These are phyloP conservation scores for Dalbergia oliveri DNA, from an alignment of 306 rosid genomes.

Conservation along the genomic window DNA sequence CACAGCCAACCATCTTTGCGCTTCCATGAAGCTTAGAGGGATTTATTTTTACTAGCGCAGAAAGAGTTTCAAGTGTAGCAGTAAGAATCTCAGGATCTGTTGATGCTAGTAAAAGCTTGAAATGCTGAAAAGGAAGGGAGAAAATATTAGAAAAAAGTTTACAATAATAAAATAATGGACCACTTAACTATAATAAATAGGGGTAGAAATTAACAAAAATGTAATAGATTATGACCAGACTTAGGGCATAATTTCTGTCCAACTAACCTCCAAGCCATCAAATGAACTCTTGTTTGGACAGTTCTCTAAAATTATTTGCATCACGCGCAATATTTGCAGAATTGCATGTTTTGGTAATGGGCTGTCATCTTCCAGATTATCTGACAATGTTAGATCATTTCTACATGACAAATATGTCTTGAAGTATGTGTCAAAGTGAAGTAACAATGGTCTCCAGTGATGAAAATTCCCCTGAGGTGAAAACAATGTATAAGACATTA, in stretches of 20 bases:
- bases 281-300: constrained; percentile 95
- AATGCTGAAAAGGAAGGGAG: constrained; percentile 72
- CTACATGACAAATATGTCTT: constrained; percentile 87
- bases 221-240: constrained; percentile 9
- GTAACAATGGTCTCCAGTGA: constrained; percentile 98
- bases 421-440: constrained; percentile 96
- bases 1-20: constrained; percentile 93
- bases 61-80: constrained; percentile 91
- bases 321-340: constrained; percentile 92
- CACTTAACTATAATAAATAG: constrained; percentile 10
- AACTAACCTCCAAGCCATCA: constrained; percentile 96
- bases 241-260: constrained; percentile 29
- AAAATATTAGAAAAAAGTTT: constrained; percentile 32
- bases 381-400: constrained; percentile 90
- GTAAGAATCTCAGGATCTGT: constrained; percentile 94
- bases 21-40: constrained; percentile 99
- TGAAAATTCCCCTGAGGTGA: constrained; percentile 90
- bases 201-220: constrained; percentile 39
- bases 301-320: constrained; percentile 93
- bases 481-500: constrained; percentile 43
- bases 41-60: constrained; percentile 91
- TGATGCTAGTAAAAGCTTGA: constrained; percentile 94
- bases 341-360: constrained; percentile 94
- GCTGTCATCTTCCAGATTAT: constrained; percentile 87
- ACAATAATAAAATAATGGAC: neutral